Base-by-base conservation (phyloP, 73 alveolate species). In the Paramecium octaurelia region DNA sequence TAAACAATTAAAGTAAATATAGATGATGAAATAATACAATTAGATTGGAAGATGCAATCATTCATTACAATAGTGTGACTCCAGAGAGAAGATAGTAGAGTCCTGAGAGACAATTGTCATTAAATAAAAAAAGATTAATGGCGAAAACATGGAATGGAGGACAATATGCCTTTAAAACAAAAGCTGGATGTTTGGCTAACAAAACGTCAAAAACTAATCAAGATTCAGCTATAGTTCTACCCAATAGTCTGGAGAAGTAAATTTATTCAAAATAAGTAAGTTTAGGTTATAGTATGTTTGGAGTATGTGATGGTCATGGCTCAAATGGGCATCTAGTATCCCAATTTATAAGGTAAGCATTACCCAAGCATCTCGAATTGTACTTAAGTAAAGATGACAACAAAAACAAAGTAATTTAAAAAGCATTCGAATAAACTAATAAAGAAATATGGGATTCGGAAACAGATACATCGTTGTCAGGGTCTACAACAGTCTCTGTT, bases 401-500 rank as follows among this genome's bases (percentile, higher is more conserved):
- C 16, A 48, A 54, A 27, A 18, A 69, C 18, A 60, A 69, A 23
- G 46, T 88, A 6, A 20, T 88, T 18, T 29, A n/a, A 35, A 88
- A 80, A 59, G 88, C 90, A 42, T 88, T 88, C 21, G 75, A 88
- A 43, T 54, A 58, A 14, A 88, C 93, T n/a, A 88, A 88, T 88
- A 75, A 48, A 43, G 93, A 88, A 9, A 88, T 88, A 21, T 88
- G 85, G 70, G 89, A 95, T 68, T 86, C 95, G 1, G 93, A 95
- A 42, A 90, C 85, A 48, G 96, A 96, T 64, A 70, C 89, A 58
- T 70, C 86, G 75, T 88, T 95, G 31, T 64, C 88, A 46, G 94
- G 97, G 73, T 93, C 95, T 71, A 95, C 94, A 43, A 93, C 95
- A 18, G 71, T 98, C 27, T 58, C 97, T 35, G 98, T 93, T 20